These are phyloP conservation scores for Mycena polygramma DNA, from an alignment of 768 basidiomycete genomes.

Conservation along the genomic window DNA sequence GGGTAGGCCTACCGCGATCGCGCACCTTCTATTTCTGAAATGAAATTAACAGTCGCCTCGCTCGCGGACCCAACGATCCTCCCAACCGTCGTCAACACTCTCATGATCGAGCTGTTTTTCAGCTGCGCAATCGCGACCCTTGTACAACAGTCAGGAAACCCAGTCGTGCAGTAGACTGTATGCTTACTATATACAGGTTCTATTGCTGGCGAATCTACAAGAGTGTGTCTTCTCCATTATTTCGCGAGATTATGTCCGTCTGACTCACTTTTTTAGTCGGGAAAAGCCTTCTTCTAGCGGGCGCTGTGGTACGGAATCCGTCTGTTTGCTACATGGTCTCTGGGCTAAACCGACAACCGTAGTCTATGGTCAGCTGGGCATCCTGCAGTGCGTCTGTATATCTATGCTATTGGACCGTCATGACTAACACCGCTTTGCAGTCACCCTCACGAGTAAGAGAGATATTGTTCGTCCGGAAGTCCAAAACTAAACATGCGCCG, in stretches of 20 bases:
- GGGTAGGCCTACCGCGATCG: slow-evolving; percentile 8
- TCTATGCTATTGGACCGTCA: background rate
- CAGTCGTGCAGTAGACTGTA: background rate
- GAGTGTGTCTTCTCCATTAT: slow-evolving; percentile 16
- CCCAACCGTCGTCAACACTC: slow-evolving; percentile 27
- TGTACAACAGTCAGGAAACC: slow-evolving; percentile 33
- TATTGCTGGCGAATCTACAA: slow-evolving; percentile 38
- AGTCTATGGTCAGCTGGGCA: slow-evolving; percentile 36
- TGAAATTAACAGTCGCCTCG: slow-evolving; percentile 15
- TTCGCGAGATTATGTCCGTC: background rate
- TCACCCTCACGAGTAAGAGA: slow-evolving; percentile 5
- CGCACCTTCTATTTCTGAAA: background rate
- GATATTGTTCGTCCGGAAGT: background rate
- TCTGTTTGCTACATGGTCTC: background rate
- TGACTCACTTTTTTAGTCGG: slow-evolving; percentile 25
- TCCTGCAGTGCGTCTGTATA: slow-evolving; percentile 23
- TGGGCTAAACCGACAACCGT: background rate
- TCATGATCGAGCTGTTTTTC: slow-evolving; percentile 39
- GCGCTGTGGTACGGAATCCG: slow-evolving; percentile 17
- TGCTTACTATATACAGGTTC: slow-evolving; percentile 22
- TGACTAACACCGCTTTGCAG: background rate
- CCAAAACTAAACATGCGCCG: background rate
- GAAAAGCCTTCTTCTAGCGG: slow-evolving; percentile 14
- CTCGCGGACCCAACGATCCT: slow-evolving; percentile 19
- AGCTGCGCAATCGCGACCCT: slow-evolving; percentile 36